phyloP scores from a whole-genome alignment of 192 early-diverging fungal genomes.

The Entomortierella beljakovae region DNA sequence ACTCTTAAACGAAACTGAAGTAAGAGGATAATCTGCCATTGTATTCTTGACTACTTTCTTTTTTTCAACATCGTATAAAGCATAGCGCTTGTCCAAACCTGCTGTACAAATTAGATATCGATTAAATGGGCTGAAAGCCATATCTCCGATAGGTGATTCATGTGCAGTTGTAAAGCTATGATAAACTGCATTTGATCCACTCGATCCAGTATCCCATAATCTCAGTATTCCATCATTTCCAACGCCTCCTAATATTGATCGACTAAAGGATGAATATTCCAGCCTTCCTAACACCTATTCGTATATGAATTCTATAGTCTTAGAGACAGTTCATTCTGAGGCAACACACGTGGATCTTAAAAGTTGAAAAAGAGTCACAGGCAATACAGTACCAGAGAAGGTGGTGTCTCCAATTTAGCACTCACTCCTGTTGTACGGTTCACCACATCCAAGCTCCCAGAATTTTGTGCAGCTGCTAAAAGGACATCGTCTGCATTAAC shows the following conservation, averaged over 20 bases:
- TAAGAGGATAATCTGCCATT: slow-evolving; percentile 49
- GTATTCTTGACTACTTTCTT: slow-evolving; percentile 54
- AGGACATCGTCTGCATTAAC: slow-evolving; percentile 41
- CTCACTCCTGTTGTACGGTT: slow-evolving; percentile 30
- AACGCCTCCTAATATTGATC: slow-evolving; percentile 51
- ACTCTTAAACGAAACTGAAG: slow-evolving; percentile 54
- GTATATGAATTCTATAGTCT: background rate
- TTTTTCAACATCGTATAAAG: slow-evolving; percentile 57
- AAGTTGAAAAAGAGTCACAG: too few species aligned
- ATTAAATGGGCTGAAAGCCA: slow-evolving; percentile 59
- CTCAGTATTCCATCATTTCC: slow-evolving; percentile 57
- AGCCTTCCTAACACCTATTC: slow-evolving; percentile 32
- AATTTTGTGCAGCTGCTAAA: slow-evolving; percentile 35
- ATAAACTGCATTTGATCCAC: slow-evolving; percentile 34
- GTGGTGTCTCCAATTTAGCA: slow-evolving; percentile 28
- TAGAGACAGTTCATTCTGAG: too few species aligned
- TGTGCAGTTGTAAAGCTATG: slow-evolving; percentile 54
- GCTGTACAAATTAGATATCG: slow-evolving; percentile 53
- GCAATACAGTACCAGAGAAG: slow-evolving; percentile 33
- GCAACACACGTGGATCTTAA: too few species aligned
- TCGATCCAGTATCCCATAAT: slow-evolving; percentile 54
- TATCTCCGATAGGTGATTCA: slow-evolving; percentile 46
- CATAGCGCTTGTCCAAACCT: slow-evolving; percentile 53
- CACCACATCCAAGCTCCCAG: slow-evolving; percentile 28
- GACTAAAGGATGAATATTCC: slow-evolving; percentile 53